Conservation (phyloP, 352 stramenopile genomes). For the Aphanomyces astaci region DNA sequence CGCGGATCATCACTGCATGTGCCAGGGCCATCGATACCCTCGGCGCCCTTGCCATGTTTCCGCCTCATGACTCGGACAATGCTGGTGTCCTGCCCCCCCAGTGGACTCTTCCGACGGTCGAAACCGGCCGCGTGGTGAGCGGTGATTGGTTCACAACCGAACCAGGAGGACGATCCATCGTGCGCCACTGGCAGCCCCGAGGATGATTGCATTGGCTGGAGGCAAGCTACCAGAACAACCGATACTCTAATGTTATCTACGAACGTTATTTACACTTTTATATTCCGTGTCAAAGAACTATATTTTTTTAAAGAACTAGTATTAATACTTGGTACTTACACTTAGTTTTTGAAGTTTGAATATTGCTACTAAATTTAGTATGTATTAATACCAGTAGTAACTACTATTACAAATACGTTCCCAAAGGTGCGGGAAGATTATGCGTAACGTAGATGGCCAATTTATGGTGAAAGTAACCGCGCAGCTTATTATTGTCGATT, state of each 20-base stretch:
- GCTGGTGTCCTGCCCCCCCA: not conserved
- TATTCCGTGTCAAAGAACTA: no score
- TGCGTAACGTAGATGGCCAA: no score
- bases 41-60: not conserved
- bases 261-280: no score
- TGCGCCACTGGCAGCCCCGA: not conserved
- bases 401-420: no score
- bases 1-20: not conserved
- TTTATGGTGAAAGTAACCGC: no score
- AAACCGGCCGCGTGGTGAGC: not conserved
- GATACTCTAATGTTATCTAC: not conserved
- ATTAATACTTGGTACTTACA: no score
- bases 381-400: no score
- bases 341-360: no score
- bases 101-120: not conserved
- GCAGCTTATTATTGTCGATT: no score
- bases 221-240: not conserved
- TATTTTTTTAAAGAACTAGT: no score
- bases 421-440: no score
- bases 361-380: no score
- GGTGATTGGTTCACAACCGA: slow-evolving; percentile 10
- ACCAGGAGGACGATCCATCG: not conserved
- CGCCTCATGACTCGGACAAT: not conserved
- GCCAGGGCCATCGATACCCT: slow-evolving; percentile 10
- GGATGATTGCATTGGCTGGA: not conserved